Conservation (phyloP, 163 green algal genomes). For the Chloromonas sp. region DNA sequence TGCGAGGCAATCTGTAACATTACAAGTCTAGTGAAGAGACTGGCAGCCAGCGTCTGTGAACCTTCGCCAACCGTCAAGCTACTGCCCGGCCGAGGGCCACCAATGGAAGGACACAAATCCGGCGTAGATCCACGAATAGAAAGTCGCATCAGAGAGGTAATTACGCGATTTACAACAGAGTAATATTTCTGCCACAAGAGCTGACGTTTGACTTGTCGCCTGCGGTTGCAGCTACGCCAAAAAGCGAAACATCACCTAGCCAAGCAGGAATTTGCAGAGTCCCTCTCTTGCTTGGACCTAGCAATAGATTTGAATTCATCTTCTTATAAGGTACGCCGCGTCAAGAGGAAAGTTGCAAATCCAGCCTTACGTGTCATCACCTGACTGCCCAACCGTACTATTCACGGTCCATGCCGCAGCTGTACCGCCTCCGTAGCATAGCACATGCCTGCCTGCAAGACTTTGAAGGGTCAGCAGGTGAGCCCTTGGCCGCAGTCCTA, state of each 20-base stretch:
- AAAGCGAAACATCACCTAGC: slow-evolving; percentile 23
- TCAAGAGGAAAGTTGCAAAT: neutral
- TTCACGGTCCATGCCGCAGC: slow-evolving; percentile 8
- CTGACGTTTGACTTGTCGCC: too few species aligned
- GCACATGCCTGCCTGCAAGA: slow-evolving; percentile 30
- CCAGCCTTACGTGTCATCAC: neutral
- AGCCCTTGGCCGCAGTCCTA: neutral
- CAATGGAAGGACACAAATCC: too few species aligned
- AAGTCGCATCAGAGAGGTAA: slow-evolving; percentile 14
- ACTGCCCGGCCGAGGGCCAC: too few species aligned
- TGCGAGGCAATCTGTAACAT: too few species aligned
- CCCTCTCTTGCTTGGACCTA: slow-evolving; percentile 26
- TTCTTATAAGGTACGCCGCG: slow-evolving; percentile 27
- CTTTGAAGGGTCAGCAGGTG: slow-evolving; percentile 20
- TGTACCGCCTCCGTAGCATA: slow-evolving; percentile 39
- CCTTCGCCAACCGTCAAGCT: too few species aligned
- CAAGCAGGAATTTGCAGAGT: slow-evolving; percentile 24
- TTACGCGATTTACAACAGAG: too few species aligned
- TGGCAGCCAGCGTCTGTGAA: too few species aligned
- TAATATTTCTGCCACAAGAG: too few species aligned
- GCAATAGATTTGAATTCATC: slow-evolving; percentile 38
- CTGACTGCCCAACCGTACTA: neutral
- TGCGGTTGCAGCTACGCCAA: slow-evolving; percentile 7
- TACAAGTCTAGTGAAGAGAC: too few species aligned
- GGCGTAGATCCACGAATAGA: slow-evolving; percentile 26